phyloP scores from a whole-genome alignment of 306 rosid genomes.

The Quercus rubra region DNA sequence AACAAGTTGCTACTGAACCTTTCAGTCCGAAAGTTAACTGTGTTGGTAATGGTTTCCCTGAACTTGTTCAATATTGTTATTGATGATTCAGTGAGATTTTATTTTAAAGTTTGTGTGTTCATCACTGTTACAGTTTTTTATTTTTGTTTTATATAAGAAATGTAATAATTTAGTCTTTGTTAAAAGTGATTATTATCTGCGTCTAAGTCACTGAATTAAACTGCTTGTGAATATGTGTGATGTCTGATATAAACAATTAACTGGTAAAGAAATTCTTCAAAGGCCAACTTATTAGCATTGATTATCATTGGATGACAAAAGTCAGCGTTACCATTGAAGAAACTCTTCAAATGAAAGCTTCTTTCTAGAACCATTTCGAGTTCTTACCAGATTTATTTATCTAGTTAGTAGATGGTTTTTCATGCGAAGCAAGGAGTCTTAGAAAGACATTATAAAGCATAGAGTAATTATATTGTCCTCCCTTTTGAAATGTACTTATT shows the following conservation, averaged over 20 bases:
- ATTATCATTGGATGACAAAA: neutral
- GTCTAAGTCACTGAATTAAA: neutral
- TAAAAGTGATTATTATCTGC: neutral
- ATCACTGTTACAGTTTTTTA: neutral
- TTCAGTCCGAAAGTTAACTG: conserved; percentile 98
- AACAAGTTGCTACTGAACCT: conserved; percentile 89
- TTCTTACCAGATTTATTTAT: neutral
- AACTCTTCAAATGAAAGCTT: neutral
- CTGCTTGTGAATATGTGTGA: neutral
- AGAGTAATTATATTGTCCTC: neutral
- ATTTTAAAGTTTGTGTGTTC: neutral
- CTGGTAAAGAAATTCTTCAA: neutral
- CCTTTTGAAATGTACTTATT: neutral
- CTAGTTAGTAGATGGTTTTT: neutral
- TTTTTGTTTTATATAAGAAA: neutral
- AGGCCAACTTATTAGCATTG: neutral
- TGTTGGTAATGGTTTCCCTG: conserved; percentile 66
- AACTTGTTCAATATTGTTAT: neutral
- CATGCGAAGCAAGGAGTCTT: neutral
- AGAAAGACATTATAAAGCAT: neutral
- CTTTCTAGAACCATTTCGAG: neutral
- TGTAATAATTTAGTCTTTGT: neutral
- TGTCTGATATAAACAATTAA: neutral
- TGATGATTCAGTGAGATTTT: neutral
- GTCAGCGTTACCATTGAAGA: neutral